These are phyloP conservation scores for Colletotrichum trifolii DNA, from an alignment of 2,329 filamentous ascomycete species.

Conservation along the genomic window DNA sequence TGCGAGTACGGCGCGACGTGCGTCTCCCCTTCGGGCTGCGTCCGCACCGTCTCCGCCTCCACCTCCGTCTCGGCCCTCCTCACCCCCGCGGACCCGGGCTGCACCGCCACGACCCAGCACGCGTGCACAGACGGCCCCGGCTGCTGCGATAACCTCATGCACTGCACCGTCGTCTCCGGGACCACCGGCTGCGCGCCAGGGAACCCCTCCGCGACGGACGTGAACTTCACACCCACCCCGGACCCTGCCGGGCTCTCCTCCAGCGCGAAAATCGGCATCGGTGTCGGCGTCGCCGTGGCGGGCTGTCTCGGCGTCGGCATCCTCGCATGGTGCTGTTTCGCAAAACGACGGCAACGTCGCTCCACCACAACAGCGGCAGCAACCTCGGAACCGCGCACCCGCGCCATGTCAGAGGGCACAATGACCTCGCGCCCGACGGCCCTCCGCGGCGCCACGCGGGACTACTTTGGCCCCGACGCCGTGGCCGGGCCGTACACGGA, in stretches of 20 bases:
- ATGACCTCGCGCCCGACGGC: conserved; percentile 41
- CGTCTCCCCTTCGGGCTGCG: conserved; percentile 47
- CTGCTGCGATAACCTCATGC: conserved; percentile 59
- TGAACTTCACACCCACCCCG: conserved; percentile 42
- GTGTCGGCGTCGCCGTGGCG: conserved; percentile 60
- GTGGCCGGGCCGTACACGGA: conserved; percentile 60
- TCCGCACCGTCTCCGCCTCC: conserved; percentile 43
- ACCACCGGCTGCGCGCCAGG: conserved; percentile 53
- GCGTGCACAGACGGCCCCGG: conserved; percentile 54
- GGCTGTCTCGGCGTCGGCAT: conserved; percentile 54
- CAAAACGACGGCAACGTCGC: conserved; percentile 48
- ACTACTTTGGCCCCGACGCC: conserved; percentile 58
- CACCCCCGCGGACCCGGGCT: conserved; percentile 52
- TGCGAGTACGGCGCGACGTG: conserved; percentile 60
- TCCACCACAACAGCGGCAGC: conserved; percentile 30
- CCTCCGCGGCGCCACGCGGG: conserved; percentile 47
- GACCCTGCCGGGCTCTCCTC: conserved; percentile 49
- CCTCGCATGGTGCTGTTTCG: conserved; percentile 60
- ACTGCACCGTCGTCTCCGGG: conserved; percentile 53
- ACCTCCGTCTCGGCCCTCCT: conserved; percentile 43
- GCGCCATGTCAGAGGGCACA: conserved; percentile 48
- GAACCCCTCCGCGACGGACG: conserved; percentile 46
- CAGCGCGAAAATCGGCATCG: conserved; percentile 68
- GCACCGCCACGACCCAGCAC: conserved; percentile 55
- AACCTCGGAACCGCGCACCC: conserved; percentile 21